These are phyloP conservation scores for Cryphonectria nitschkei DNA, from an alignment of 2,329 filamentous ascomycete species.

Conservation along the genomic window DNA sequence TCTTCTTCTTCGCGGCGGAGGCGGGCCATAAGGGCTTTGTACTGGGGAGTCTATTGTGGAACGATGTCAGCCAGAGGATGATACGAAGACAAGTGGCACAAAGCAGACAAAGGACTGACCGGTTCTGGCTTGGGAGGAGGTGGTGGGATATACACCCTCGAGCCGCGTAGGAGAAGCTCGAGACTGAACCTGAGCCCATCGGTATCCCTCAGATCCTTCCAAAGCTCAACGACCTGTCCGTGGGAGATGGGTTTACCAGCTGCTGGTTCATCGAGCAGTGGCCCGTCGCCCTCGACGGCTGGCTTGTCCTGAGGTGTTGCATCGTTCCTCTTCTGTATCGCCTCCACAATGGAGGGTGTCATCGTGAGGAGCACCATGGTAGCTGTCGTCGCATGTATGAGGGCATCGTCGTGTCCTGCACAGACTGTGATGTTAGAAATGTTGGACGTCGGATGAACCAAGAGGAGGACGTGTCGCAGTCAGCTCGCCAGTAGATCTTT, in stretches of 20 bases:
- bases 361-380: slow-evolving; percentile 79
- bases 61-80: not conserved
- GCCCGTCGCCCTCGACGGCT: slow-evolving; percentile 47
- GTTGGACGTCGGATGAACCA: not conserved
- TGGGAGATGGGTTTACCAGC: slow-evolving; percentile 74
- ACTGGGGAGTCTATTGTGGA: slow-evolving; percentile 70
- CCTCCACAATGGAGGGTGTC: slow-evolving; percentile 69
- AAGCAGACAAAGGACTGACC: slow-evolving; percentile 50
- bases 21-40: slow-evolving; percentile 83
- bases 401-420: not conserved
- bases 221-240: slow-evolving; percentile 66
- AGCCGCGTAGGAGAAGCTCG: slow-evolving; percentile 72
- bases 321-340: slow-evolving; percentile 48
- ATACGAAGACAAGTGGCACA: not conserved
- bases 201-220: slow-evolving; percentile 52
- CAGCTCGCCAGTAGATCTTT: not conserved
- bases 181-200: slow-evolving; percentile 52
- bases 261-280: slow-evolving; percentile 52
- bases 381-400: not conserved
- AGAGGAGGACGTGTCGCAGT: not conserved
- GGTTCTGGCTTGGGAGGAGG: slow-evolving; percentile 77
- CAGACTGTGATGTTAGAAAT: not conserved
- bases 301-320: slow-evolving; percentile 12
- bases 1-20: slow-evolving; percentile 83
- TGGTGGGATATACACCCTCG: slow-evolving; percentile 76